A percentile compares a stretch with the other conserved stretches of the same genome.
Conservation (phyloP, 805 yeast species). For the Yamadazyma kitorensis region DNA sequence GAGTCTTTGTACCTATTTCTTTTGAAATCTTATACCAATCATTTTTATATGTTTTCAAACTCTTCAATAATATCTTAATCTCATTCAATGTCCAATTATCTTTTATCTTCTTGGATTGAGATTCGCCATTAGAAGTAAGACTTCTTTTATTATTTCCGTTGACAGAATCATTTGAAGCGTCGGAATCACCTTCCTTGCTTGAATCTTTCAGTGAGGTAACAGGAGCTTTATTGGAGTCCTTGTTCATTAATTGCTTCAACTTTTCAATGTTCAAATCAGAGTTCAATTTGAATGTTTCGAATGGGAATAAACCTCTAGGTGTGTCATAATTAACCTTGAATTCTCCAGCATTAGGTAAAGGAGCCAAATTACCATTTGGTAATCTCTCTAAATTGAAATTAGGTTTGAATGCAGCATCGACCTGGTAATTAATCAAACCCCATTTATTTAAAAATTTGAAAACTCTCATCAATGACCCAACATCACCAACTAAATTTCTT, state of each 20-base stretch:
- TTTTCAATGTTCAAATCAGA: slow-evolving; percentile 46
- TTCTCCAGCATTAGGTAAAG: slow-evolving; percentile 72
- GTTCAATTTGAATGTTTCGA: slow-evolving; percentile 73
- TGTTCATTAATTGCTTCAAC: slow-evolving; percentile 26
- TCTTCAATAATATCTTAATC: slow-evolving; percentile 57
- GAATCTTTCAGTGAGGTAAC: not conserved
- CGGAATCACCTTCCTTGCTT: slow-evolving; percentile 6
- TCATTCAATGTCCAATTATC: slow-evolving; percentile 68
- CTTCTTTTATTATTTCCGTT: not conserved
- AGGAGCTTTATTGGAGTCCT: not conserved
- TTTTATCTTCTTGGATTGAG: slow-evolving; percentile 22
- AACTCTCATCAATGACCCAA: slow-evolving; percentile 80
- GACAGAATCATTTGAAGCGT: not conserved
- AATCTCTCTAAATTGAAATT: slow-evolving; percentile 52
- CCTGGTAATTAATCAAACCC: slow-evolving; percentile 94
- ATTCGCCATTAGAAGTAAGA: no score
- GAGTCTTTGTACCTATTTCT: slow-evolving; percentile 61
- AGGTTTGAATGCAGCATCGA: slow-evolving; percentile 74
- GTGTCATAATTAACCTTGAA: slow-evolving; percentile 79
- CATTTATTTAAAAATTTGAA: slow-evolving; percentile 83
- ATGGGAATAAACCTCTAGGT: slow-evolving; percentile 90
- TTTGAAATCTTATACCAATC: slow-evolving; percentile 81
- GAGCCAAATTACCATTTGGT: slow-evolving; percentile 40
- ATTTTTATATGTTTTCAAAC: slow-evolving; percentile 57
- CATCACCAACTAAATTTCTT: slow-evolving; percentile 88